phyloP scores from a whole-genome alignment of 2,329 filamentous ascomycete species.

The Cordyceps militaris region DNA sequence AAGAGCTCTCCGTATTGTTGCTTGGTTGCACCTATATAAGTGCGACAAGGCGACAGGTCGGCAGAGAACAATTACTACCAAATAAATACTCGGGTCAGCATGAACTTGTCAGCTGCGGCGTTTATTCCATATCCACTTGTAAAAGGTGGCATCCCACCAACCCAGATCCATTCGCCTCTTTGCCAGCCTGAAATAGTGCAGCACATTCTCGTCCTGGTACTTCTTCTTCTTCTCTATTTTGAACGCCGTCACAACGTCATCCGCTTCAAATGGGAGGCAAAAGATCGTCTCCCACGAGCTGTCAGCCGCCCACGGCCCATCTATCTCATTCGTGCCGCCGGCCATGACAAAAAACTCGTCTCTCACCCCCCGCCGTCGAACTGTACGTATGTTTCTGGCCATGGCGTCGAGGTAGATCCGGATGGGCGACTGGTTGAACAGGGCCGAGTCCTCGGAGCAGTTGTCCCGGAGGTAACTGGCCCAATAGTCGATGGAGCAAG shows the following conservation, averaged over 20 bases:
- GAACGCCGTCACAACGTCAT: background rate
- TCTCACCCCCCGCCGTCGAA: background rate
- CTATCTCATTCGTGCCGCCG: background rate
- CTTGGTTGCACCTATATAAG: too few relatives aligned
- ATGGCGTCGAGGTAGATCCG: background rate
- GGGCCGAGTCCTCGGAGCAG: background rate
- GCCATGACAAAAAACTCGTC: background rate
- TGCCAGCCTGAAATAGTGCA: background rate
- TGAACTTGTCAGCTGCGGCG: background rate
- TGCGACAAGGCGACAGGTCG: background rate
- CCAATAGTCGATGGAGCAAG: background rate
- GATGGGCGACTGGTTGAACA: background rate
- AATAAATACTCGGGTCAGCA: background rate
- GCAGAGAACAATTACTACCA: background rate
- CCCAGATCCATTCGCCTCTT: background rate
- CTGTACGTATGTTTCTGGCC: background rate
- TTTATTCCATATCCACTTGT: background rate
- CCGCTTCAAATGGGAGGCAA: background rate
- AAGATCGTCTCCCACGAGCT: background rate
- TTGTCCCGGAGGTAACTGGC: background rate
- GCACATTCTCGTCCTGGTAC: background rate
- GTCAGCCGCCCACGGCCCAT: background rate
- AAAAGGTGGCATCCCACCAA: background rate
- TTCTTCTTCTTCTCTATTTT: background rate
- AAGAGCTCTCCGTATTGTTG: too few relatives aligned